phyloP scores from a whole-genome alignment of 371 early-diverging fungal species.

The Cokeromyces recurvatus region DNA sequence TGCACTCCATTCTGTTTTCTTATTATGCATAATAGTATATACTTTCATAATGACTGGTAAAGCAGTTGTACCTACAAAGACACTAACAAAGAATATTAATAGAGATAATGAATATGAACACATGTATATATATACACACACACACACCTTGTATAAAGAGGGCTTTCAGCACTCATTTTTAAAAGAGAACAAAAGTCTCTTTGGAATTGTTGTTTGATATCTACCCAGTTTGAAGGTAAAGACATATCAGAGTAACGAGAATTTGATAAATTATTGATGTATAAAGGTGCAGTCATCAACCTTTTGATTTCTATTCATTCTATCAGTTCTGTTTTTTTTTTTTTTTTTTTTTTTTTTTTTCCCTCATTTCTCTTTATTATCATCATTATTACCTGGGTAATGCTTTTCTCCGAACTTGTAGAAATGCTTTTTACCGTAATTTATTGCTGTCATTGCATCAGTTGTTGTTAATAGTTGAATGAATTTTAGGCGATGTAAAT shows the following conservation, averaged over 20 bases:
- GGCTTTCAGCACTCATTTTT: constrained; percentile 75
- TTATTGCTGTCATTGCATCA: constrained; percentile 56
- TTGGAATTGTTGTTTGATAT: constrained; percentile 73
- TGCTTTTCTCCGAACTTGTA: constrained; percentile 59
- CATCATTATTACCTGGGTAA: constrained; percentile 64
- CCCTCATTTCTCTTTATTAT: too few species aligned
- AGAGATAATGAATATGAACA: too few species aligned
- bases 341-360: too few species aligned
- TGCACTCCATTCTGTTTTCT: constrained; percentile 85
- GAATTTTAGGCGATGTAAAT: constrained; percentile 74
- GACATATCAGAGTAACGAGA: constrained; percentile 72
- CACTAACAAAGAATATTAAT: constrained; percentile 25
- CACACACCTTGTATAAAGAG: constrained; percentile 70
- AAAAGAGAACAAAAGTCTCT: constrained; percentile 84
- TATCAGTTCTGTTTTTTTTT: neutral
- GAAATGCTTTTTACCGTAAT: constrained; percentile 73
- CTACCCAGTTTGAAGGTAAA: constrained; percentile 49
- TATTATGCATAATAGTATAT: constrained; percentile 78
- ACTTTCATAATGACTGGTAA: constrained; percentile 90
- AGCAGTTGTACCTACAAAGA: constrained; percentile 84
- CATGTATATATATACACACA: too few species aligned
- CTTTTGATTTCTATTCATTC: constrained; percentile 66
- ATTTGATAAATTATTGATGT: constrained; percentile 30
- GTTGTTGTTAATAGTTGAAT: constrained; percentile 58
- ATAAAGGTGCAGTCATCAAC: constrained; percentile 61